A percentile compares a stretch with the other conserved stretches of the same genome.
These are phyloP conservation scores for Oryza glaberrima DNA, from an alignment of 176 grass and related monocot species.

Conservation along the genomic window DNA sequence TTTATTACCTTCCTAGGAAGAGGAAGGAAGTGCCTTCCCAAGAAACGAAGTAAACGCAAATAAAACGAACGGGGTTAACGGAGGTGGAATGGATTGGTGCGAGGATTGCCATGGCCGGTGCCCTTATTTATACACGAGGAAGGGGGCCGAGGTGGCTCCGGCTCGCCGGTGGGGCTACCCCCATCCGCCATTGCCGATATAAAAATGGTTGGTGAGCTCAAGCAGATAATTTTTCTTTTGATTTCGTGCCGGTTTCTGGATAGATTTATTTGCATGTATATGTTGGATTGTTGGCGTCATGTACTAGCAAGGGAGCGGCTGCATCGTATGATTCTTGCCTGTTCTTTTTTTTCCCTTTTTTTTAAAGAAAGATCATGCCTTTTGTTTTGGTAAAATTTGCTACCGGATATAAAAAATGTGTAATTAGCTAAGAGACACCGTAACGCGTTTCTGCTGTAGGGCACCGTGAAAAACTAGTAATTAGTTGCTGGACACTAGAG, in stretches of 20 bases:
- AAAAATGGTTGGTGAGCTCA: slow-evolving; percentile 23
- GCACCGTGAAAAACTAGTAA: no score
- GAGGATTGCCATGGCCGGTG: slow-evolving; percentile 9
- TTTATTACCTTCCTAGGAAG: slow-evolving; percentile 42
- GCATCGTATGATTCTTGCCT: background rate
- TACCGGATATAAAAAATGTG: no score
- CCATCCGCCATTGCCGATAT: background rate
- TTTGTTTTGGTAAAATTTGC: background rate
- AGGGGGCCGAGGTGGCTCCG: no score
- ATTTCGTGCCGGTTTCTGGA: background rate
- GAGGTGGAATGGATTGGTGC: slow-evolving; percentile 44
- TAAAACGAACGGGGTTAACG: slow-evolving; percentile 52
- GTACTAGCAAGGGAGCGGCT: background rate
- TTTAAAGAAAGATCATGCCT: background rate
- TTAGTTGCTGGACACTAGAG: no score
- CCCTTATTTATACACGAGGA: slow-evolving; percentile 46
- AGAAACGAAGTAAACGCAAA: slow-evolving; percentile 36
- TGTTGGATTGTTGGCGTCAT: no score
- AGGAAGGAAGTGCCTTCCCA: background rate
- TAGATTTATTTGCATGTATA: background rate
- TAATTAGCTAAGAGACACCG: no score
- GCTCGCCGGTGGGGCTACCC: background rate
- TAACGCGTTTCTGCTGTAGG: no score
- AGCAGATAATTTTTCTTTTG: background rate
- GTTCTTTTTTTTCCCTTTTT: background rate